Percentiles rank a stretch among this genome's conserved stretches.
phyloP scores from a whole-genome alignment of 2,329 filamentous ascomycete species.

The Chaetomium sp. region DNA sequence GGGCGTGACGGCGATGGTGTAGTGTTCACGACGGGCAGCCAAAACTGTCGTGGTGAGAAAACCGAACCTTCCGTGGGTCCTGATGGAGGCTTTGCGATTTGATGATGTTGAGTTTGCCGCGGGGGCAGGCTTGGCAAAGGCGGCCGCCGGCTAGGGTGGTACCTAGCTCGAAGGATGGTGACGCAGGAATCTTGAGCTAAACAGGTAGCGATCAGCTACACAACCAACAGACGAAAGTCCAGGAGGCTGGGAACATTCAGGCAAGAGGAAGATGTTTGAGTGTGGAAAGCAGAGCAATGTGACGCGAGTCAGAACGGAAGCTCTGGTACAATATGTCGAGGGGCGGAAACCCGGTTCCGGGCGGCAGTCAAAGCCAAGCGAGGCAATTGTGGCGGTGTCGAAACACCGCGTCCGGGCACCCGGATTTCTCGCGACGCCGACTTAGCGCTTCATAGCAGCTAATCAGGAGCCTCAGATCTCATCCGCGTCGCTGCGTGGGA shows the following conservation, averaged over 20 bases:
- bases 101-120: slow-evolving; percentile 17
- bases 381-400: no score
- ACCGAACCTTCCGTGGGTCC: slow-evolving; percentile 5
- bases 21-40: not conserved
- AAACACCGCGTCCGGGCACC: no score
- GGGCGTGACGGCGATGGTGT: not conserved
- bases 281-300: no score
- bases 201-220: slow-evolving; percentile 20
- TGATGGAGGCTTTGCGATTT: not conserved
- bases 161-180: slow-evolving; percentile 9
- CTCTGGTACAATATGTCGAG: no score
- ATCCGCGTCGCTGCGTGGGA: no score
- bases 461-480: no score
- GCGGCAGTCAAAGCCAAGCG: no score
- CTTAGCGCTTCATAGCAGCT: no score
- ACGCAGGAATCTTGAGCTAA: slow-evolving; percentile 19
- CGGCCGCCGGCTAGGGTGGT: not conserved
- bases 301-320: no score
- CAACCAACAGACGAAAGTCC: not conserved
- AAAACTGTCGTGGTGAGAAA: slow-evolving; percentile 2
- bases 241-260: not conserved
- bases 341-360: no score
- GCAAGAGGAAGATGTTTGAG: no score
- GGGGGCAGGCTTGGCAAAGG: slow-evolving; percentile 15
- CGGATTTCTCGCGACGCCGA: no score